phyloP scores from a whole-genome alignment of 2,329 filamentous ascomycete genomes.

The Aspergillus transmontanensis region DNA sequence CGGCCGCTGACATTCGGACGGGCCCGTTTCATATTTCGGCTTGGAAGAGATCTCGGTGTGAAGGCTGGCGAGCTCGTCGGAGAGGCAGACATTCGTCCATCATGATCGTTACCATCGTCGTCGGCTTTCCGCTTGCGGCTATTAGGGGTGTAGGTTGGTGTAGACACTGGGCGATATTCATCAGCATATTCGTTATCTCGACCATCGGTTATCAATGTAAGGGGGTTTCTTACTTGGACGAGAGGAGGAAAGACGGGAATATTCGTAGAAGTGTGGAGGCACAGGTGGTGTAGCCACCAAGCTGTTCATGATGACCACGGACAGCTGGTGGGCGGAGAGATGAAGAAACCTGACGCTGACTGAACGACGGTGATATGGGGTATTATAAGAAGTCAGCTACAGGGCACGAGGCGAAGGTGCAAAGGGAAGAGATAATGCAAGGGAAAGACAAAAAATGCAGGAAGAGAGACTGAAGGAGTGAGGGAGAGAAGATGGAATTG shows the following conservation, averaged over 20 bases:
- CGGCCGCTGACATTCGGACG: slow-evolving; percentile 70
- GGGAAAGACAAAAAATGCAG: slow-evolving; percentile 13
- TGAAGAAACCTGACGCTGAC: slow-evolving; percentile 20
- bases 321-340: slow-evolving; percentile 33
- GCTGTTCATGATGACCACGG: slow-evolving; percentile 59
- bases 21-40: slow-evolving; percentile 67
- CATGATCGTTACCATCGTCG: slow-evolving; percentile 62
- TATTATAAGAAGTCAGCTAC: slow-evolving; percentile 10
- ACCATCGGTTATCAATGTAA: slow-evolving; percentile 11
- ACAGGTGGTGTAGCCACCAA: slow-evolving; percentile 60
- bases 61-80: slow-evolving; percentile 80
- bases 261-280: slow-evolving; percentile 65
- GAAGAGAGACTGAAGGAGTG: slow-evolving; percentile 11
- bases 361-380: slow-evolving; percentile 8
- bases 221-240: slow-evolving; percentile 55
- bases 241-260: slow-evolving; percentile 61
- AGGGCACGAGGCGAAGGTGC: slow-evolving; percentile 17
- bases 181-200: slow-evolving; percentile 11
- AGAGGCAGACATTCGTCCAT: slow-evolving; percentile 89
- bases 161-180: slow-evolving; percentile 36
- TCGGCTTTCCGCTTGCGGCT: slow-evolving; percentile 86
- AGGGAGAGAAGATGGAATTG: slow-evolving; percentile 12
- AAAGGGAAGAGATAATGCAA: slow-evolving; percentile 12
- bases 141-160: slow-evolving; percentile 42
- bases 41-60: slow-evolving; percentile 66